phyloP scores from a whole-genome alignment of 2,329 filamentous ascomycete species.

The Stylonectria norvegica region DNA sequence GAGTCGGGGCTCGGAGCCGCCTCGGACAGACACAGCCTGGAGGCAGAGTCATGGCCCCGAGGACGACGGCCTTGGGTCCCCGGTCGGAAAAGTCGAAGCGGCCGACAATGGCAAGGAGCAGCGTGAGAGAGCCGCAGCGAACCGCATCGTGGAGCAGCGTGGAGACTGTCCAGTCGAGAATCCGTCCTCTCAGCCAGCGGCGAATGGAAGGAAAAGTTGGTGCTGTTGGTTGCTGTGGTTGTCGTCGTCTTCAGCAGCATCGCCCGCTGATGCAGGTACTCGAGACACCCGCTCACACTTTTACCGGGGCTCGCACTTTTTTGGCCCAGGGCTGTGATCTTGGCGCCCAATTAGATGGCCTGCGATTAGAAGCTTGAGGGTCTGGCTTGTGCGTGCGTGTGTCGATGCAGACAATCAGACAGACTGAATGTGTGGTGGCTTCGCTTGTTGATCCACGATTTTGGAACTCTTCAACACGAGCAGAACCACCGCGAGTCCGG shows the following conservation, averaged over 20 bases:
- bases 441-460: too few relatives aligned
- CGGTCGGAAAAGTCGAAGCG: too few relatives aligned
- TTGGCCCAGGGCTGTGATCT: neutral
- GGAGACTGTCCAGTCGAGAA: constrained; percentile 14
- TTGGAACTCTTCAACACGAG: too few relatives aligned
- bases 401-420: too few relatives aligned
- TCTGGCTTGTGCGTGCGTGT: neutral
- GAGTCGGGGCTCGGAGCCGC: constrained; percentile 25
- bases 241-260: constrained; percentile 10
- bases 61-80: too few relatives aligned
- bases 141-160: neutral
- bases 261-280: constrained; percentile 12
- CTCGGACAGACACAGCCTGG: constrained; percentile 8
- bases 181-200: too few relatives aligned
- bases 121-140: constrained; percentile 1
- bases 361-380: constrained; percentile 5
- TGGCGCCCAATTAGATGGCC: constrained; percentile 6
- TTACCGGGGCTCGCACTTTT: constrained; percentile 1
- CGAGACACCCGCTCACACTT: constrained; percentile 1
- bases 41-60: constrained; percentile 2
- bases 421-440: too few relatives aligned
- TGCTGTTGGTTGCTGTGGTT: neutral
- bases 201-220: neutral
- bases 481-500: too few relatives aligned
- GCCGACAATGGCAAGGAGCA: constrained; percentile 3